A percentile compares a stretch with the other conserved stretches of the same genome.
Evolutionary conservation across 306 rosid species (phyloP).

Genomic region (Boehmeria nivea): DNA sequence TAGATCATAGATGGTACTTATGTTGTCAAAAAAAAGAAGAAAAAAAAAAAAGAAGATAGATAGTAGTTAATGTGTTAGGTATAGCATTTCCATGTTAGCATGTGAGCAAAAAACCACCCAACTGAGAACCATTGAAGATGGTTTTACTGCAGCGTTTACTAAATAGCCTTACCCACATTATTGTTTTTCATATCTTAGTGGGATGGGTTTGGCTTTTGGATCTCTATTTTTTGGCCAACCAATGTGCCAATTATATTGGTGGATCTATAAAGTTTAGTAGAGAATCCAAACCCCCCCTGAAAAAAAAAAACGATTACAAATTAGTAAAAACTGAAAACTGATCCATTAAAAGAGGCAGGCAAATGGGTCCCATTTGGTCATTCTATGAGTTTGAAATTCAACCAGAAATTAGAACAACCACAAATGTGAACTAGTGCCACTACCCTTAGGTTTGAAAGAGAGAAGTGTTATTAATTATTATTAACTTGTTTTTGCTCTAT

Average conservation of each 20-base stretch:
- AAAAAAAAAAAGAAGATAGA: no score
- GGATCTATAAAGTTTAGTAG: no score
- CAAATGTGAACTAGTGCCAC: no score
- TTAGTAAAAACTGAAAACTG: neutral
- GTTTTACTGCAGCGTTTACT: slow-evolving; percentile 1
- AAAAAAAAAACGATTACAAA: neutral
- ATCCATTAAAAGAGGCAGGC: slow-evolving; percentile 2
- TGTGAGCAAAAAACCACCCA: slow-evolving; percentile 1
- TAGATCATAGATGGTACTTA: no score
- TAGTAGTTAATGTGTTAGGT: slow-evolving; percentile 4
- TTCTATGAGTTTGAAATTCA: neutral
- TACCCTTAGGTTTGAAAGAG: neutral
- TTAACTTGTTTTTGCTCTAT: neutral
- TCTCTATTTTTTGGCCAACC: neutral
- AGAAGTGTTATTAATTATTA: neutral
- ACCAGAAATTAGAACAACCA: neutral
- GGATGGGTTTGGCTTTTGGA: neutral
- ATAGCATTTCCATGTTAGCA: neutral
- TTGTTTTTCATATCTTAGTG: neutral
- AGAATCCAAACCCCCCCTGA: no score
- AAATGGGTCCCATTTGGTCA: neutral
- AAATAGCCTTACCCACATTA: neutral
- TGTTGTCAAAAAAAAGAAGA: no score
- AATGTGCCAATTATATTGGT: neutral
- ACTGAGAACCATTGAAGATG: slow-evolving; percentile 11